Evolutionary conservation across 202 grass and related monocot species (phyloP).

Genomic region (Bolboschoenoplectus hybrid): DNA sequence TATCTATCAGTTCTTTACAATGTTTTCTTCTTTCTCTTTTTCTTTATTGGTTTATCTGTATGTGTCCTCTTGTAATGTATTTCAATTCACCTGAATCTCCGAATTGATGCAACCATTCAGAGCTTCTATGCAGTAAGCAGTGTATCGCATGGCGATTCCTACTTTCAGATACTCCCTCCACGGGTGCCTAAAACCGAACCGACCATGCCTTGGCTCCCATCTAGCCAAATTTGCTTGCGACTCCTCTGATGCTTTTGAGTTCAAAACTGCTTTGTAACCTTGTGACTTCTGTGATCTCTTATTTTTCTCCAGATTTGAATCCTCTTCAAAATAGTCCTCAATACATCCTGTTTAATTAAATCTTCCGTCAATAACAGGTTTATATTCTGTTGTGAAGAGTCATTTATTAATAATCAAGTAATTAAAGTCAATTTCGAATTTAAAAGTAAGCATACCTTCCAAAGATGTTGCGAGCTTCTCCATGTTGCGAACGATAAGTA

Average conservation of each 20-base stretch:
- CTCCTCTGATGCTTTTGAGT: constrained; percentile 83
- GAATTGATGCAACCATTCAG: constrained; percentile 59
- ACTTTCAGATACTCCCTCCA: constrained; percentile 74
- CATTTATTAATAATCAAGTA: constrained; percentile 13
- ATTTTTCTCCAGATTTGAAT: not conserved
- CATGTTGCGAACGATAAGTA: constrained; percentile 77
- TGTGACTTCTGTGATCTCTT: constrained; percentile 43
- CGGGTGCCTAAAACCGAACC: constrained; percentile 70
- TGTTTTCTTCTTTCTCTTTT: not conserved
- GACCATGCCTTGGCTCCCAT: constrained; percentile 81
- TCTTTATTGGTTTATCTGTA: not conserved
- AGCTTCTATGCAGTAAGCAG: constrained; percentile 78
- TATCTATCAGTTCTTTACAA: not conserved
- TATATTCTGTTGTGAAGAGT: not conserved
- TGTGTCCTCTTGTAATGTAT: not conserved
- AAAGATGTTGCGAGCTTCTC: constrained; percentile 71
- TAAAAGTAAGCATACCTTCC: constrained; percentile 43
- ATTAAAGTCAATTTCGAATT: not conserved
- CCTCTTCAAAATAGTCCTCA: constrained; percentile 55
- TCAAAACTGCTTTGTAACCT: constrained; percentile 82
- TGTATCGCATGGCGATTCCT: constrained; percentile 65
- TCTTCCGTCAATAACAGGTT: constrained; percentile 1
- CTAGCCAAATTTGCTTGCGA: constrained; percentile 72
- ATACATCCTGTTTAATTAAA: constrained; percentile 44
- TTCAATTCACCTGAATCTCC: constrained; percentile 46